These are phyloP conservation scores for Xylaria sp. DNA, from an alignment of 2,329 filamentous ascomycete genomes.

Conservation along the genomic window DNA sequence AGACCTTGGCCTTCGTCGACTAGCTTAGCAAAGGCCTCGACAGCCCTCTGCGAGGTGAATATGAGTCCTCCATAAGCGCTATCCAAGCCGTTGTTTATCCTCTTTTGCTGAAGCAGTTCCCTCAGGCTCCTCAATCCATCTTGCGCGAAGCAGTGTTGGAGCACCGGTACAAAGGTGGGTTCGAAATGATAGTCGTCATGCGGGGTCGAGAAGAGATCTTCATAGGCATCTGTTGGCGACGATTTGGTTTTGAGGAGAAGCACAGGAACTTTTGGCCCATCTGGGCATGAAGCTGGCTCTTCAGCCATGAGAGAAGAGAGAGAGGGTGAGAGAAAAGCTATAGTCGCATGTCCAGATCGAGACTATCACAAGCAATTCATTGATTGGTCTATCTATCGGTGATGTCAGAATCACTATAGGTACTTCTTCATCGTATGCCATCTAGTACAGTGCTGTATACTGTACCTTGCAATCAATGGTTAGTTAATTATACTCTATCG, in stretches of 20 bases:
- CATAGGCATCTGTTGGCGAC: slow-evolving; percentile 75
- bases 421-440: no score
- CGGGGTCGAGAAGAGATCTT: slow-evolving; percentile 69
- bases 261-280: slow-evolving; percentile 60
- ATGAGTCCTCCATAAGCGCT: slow-evolving; percentile 78
- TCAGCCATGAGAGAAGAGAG: slow-evolving; percentile 37
- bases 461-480: not conserved
- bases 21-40: slow-evolving; percentile 78
- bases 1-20: slow-evolving; percentile 64
- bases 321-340: not conserved
- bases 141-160: slow-evolving; percentile 75
- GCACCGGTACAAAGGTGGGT: slow-evolving; percentile 79
- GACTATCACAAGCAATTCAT: slow-evolving; percentile 10
- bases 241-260: slow-evolving; percentile 84
- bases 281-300: slow-evolving; percentile 12
- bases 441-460: not conserved
- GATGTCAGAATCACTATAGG: slow-evolving; percentile 30
- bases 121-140: slow-evolving; percentile 66
- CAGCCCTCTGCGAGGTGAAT: slow-evolving; percentile 85
- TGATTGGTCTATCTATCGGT: slow-evolving; percentile 13
- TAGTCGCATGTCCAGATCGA: not conserved
- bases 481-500: slow-evolving; percentile 47
- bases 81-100: slow-evolving; percentile 54
- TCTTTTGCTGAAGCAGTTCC: slow-evolving; percentile 58
- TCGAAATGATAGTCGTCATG: slow-evolving; percentile 61